These are phyloP conservation scores for Apiospora koreana DNA, from an alignment of 2,329 filamentous ascomycete genomes.

Conservation along the genomic window DNA sequence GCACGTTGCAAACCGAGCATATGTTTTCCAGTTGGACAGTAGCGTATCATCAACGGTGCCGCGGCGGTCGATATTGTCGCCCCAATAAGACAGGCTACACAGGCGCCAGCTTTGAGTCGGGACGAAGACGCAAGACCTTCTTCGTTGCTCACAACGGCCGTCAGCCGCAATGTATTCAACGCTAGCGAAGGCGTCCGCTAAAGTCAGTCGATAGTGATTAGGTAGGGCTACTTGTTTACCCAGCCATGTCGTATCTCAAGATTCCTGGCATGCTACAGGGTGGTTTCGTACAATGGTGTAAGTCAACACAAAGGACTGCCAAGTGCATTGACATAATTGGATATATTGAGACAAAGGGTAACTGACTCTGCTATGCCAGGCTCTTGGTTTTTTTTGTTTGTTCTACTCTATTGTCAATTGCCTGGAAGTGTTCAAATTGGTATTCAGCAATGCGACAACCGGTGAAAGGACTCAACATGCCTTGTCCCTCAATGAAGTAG, in stretches of 20 bases:
- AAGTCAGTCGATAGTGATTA: neutral
- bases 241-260: no score
- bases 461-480: no score
- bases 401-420: no score
- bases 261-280: neutral
- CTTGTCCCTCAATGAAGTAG: no score
- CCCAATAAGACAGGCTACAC: neutral
- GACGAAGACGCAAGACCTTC: no score
- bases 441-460: no score
- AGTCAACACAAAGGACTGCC: neutral
- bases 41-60: neutral
- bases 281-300: neutral
- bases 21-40: neutral
- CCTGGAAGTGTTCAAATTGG: no score
- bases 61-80: neutral
- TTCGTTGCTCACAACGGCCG: neutral
- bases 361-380: no score
- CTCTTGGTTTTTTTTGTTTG: no score
- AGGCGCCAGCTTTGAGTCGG: no score
- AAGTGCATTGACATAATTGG: no score
- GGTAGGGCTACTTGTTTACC: neutral
- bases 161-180: neutral
- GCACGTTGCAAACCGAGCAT: neutral
- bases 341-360: no score
- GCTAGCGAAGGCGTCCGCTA: neutral